Base-by-base conservation (phyloP, 768 basidiomycete species). In the Pleurotus sapidus region DNA sequence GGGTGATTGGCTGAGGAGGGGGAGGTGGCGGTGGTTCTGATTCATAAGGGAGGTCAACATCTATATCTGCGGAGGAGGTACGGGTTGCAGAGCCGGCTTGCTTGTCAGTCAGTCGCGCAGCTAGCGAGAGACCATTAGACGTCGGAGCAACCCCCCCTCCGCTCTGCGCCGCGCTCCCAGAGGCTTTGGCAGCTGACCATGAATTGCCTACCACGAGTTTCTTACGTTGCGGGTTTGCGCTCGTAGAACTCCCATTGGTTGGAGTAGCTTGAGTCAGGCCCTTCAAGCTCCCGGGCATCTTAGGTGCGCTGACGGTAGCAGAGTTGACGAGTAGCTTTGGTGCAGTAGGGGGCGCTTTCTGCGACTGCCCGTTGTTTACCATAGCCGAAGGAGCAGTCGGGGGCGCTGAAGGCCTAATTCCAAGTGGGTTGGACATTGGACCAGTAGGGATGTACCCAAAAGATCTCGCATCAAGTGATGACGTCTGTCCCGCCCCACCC, bases 381-480 rank as follows among this genome's bases (percentile, higher is more conserved):
- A 40, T 20, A 18, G 48, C 20, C 30, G 30, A 34, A 34, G 30
- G 30, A 34, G 30, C 30, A 39, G 56, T 17, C 25, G 58, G 53
- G 51, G 37, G 55, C 14, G 60, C 64, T 12, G 84, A 80, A 12
- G 85, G 82, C 23, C 76, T 73, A 54, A 87, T 86, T 47, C 73
- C 75, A 40, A 86, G 66, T 20, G 84, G 83, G 64, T 87, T 87
- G 0, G 72, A 76, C 23, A 74, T 64, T 7, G 81, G 73, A 9
- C 76, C 77, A 5, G 70, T 62, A n/a, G 75, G 63, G 34, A 78
- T 74, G 58, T 72, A 74, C 1, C 72, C 74, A 20, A 78, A 55
- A 2, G 71, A 61, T 60, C 72, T 74, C 5, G 68, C 64, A 39
- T 74, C 74, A 12, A 72, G 77, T n/a, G 71, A 67, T 42, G 74